Base-by-base conservation (phyloP, 768 basidiomycete genomes). In the Trametes cinnabarina region DNA sequence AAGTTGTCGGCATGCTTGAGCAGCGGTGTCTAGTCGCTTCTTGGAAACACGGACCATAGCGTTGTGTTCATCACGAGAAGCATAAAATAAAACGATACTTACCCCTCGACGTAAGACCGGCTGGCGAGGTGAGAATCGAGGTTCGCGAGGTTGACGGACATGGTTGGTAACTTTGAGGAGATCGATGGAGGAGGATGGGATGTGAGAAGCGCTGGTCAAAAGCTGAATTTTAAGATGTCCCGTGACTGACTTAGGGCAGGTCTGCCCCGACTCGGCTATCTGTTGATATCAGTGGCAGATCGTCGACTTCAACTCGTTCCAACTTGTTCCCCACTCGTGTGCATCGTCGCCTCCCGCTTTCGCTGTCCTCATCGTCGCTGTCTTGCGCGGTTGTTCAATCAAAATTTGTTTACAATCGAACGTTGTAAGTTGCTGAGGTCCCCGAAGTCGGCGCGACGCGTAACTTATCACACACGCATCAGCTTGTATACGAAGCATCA, bases 11-110 rank as follows among this genome's bases (percentile, higher is more conserved):
- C 90, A 91, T 77, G 72, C 72, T 82, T 78, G 74, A 75, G 74
- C 82, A 84, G 88, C 87, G 90, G 82, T 89, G 87, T 92, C 91
- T 94, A 87, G 79, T 85, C 89, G 85, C 88, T 83, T 85, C 88
- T 92, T 86, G 83, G 91, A 90, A 92, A 92, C 90, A 92, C 91
- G 91, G 90, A 93, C 91, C 92, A 92, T 89, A 89, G 88, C 88
- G 71, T 77, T 65, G 63, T 73, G 34, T 73, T 90, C 89, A 90
- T 92, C 87, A 81, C 65, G 68, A 61, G 54, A 58, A 61, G 50
- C 47, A 46, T 32, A 51, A 48, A 58, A 20, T 40, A 17, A 47
- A 58, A 52, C 34, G 30, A 54, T 19, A 81, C 90, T 82, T 55
- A 95, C 94, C 94, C 94, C 72, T 94, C 90, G 48, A 96, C 80